A percentile compares a stretch with the other conserved stretches of the same genome.
phyloP scores from a whole-genome alignment of 164 flowering plant species.

The Cinnamomum micranthum region DNA sequence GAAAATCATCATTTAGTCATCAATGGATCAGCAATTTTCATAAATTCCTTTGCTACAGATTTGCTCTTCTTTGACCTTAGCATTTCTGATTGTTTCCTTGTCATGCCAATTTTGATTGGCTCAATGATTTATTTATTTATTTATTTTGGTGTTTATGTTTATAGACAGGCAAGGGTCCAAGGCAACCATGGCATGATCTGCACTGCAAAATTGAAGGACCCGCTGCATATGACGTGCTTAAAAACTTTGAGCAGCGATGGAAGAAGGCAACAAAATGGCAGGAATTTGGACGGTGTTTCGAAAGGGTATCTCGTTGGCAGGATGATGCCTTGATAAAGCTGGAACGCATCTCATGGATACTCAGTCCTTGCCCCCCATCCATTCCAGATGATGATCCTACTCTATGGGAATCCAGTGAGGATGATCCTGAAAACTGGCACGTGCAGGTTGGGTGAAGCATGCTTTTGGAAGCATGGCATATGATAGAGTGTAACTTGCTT shows the following conservation, averaged over 20 bases:
- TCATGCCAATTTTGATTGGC: neutral
- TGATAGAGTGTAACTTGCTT: neutral
- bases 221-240: slow-evolving; percentile 82
- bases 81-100: neutral
- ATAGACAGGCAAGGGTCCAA: slow-evolving; percentile 63
- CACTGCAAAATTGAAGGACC: slow-evolving; percentile 80
- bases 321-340: slow-evolving; percentile 71
- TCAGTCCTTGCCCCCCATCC: slow-evolving; percentile 43
- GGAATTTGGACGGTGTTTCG: slow-evolving; percentile 47
- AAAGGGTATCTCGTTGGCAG: slow-evolving; percentile 45
- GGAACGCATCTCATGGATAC: slow-evolving; percentile 89
- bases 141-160: neutral
- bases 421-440: slow-evolving; percentile 73
- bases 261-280: slow-evolving; percentile 62
- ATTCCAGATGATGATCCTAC: slow-evolving; percentile 26
- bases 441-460: slow-evolving; percentile 54
- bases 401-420: slow-evolving; percentile 49
- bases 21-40: neutral
- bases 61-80: neutral
- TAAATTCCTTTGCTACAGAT: neutral
- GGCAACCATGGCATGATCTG: slow-evolving; percentile 93
- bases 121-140: neutral
- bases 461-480: neutral
- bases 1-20: neutral
- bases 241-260: slow-evolving; percentile 90